Evolutionary conservation across 176 grass and related monocot species (phyloP).

Genomic region (Zoysia japonica): DNA sequence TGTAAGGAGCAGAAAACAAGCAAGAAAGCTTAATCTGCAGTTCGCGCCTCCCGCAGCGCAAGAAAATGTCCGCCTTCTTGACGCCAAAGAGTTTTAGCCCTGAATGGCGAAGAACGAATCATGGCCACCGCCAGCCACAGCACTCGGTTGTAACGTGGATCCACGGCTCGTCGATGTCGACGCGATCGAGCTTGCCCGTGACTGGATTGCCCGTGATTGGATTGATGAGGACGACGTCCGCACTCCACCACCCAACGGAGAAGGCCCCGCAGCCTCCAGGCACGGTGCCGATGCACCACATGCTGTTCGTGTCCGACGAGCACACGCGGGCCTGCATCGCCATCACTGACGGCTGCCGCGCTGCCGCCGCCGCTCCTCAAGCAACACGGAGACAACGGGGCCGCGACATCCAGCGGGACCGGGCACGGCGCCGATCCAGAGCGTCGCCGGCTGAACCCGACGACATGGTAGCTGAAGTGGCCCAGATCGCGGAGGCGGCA

Average conservation of each 20-base stretch:
- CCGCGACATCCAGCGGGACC: no score
- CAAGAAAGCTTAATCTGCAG: no score
- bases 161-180: not conserved
- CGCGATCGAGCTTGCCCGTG: not conserved
- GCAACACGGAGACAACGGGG: no score
- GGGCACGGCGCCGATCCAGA: no score
- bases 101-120: not conserved
- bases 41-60: no score
- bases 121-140: not conserved
- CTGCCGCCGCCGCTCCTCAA: not conserved
- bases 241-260: not conserved
- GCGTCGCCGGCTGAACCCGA: no score
- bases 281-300: not conserved
- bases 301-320: not conserved
- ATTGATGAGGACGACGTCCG: not conserved
- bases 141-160: not conserved
- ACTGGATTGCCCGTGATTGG: not conserved
- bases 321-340: not conserved
- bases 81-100: no score
- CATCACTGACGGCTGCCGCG: no score
- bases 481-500: no score
- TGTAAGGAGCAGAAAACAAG: no score
- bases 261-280: not conserved
- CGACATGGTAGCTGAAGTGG: no score
- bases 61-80: no score